A percentile compares a stretch with the other conserved stretches of the same genome.
Conservation (phyloP, 768 basidiomycete species). For the Collybiopsis luxurians region DNA sequence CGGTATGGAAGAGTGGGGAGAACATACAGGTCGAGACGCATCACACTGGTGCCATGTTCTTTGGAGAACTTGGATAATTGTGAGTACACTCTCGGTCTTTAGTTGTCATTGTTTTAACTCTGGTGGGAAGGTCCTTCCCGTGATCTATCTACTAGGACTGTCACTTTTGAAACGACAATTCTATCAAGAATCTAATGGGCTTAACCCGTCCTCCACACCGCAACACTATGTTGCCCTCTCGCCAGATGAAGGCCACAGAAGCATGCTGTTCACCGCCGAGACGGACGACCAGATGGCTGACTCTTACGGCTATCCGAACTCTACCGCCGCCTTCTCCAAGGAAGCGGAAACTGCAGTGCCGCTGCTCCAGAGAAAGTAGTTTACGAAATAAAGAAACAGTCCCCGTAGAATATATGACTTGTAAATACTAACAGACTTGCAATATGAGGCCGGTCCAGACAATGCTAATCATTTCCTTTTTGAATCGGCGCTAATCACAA, state of each 20-base stretch:
- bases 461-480: too few relatives aligned
- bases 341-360: neutral
- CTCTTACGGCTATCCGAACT: neutral
- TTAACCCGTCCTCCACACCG: neutral
- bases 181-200: constrained; percentile 6
- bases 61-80: constrained; percentile 46
- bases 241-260: neutral
- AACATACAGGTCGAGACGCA: constrained; percentile 30
- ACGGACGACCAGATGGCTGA: neutral
- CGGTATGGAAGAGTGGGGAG: constrained; percentile 44
- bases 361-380: neutral
- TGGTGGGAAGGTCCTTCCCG: neutral
- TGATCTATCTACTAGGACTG: constrained; percentile 1
- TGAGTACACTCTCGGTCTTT: constrained; percentile 22
- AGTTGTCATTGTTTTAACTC: neutral
- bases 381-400: too few relatives aligned
- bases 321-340: neutral
- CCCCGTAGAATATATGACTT: too few relatives aligned
- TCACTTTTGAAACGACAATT: constrained; percentile 7
- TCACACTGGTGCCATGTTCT: constrained; percentile 35
- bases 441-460: too few relatives aligned
- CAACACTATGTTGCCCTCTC: constrained; percentile 8
- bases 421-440: too few relatives aligned
- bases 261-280: neutral
- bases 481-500: too few relatives aligned